A percentile compares a stretch with the other conserved stretches of the same genome.
phyloP scores from a whole-genome alignment of 176 grass and related monocot genomes.

The Oryza meyeriana region DNA sequence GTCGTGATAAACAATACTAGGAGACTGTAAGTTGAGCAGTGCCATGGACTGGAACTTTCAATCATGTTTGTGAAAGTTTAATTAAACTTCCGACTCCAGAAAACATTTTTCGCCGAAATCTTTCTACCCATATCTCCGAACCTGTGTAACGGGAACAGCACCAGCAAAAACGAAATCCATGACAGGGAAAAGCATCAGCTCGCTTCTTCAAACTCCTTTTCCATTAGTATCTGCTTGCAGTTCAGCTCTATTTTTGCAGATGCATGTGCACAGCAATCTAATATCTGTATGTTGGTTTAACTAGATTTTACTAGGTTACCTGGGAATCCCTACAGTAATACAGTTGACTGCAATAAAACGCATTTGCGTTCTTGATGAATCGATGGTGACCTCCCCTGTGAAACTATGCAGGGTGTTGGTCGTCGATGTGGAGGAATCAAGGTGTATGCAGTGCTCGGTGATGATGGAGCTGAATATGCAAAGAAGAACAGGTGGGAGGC shows the following conservation, averaged over 20 bases:
- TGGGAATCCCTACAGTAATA: background rate
- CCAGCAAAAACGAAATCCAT: too few relatives aligned
- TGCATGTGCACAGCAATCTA: background rate
- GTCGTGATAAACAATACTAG: too few relatives aligned
- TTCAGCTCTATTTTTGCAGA: background rate
- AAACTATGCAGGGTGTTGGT: slow-evolving; percentile 47
- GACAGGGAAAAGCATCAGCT: too few relatives aligned
- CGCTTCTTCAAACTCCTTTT: too few relatives aligned
- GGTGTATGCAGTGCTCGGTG: slow-evolving; percentile 72
- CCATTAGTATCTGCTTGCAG: background rate
- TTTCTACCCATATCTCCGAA: too few relatives aligned
- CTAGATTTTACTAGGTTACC: background rate
- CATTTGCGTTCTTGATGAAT: slow-evolving; percentile 1
- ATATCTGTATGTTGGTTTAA: background rate
- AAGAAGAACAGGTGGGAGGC: slow-evolving; percentile 61
- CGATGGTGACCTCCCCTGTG: background rate
- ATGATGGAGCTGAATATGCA: slow-evolving; percentile 45
- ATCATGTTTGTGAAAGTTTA: too few relatives aligned
- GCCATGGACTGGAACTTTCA: too few relatives aligned
- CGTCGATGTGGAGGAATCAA: slow-evolving; percentile 72
- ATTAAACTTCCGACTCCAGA: too few relatives aligned
- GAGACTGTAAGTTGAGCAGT: too few relatives aligned
- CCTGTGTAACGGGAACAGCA: too few relatives aligned
- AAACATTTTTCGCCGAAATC: too few relatives aligned
- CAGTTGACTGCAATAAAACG: background rate